Base-by-base conservation (phyloP, 768 basidiomycete species). In the Exidia glandulosa region DNA sequence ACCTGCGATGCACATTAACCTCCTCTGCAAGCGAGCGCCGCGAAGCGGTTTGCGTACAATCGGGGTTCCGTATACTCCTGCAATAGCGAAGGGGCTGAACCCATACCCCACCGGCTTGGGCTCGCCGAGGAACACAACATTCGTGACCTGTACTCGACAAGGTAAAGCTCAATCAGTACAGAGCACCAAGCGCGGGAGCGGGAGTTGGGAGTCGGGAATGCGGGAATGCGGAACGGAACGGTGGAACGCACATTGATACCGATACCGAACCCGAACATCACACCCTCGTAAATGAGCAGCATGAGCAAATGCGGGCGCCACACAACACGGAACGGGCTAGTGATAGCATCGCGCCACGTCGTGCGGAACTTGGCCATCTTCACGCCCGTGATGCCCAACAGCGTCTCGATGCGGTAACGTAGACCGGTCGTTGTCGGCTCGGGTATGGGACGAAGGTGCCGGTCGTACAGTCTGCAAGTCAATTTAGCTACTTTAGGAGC, bases 191-290 rank as follows among this genome's bases (percentile, higher is more conserved):
- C n/a, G n/a, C n/a, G n/a, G n/a, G n/a, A n/a, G n/a, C n/a, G n/a
- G n/a, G n/a, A n/a, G n/a, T n/a, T n/a, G n/a, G n/a, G n/a, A n/a
- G n/a, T n/a, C n/a, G n/a, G n/a, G n/a, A n/a, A n/a, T 32, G 34
- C 25, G 32, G 27, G 13, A 45, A 3, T 33, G 25, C 23, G 25
- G 14, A 30, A 41, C 9, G 19, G n/a, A 45, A 54, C 32, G 25
- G 29, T 58, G 2, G 3, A 14, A n/a, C 75, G 48, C 56, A 81
- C 81, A 63, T 84, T 84, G 57, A 84, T 81, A 33, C 85, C 83
- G 58, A 85, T 84, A 16, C 76, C 70, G 67, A 86, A 86, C 0
- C 85, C 86, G 65, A 87, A 87, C 0, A 83, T 66, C 54, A 81
- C 65, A 5, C 77, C 81, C 79, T 85, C 82, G 60, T 83, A 84